phyloP scores from a whole-genome alignment of 306 rosid species.

The Cucurbita pepo region DNA sequence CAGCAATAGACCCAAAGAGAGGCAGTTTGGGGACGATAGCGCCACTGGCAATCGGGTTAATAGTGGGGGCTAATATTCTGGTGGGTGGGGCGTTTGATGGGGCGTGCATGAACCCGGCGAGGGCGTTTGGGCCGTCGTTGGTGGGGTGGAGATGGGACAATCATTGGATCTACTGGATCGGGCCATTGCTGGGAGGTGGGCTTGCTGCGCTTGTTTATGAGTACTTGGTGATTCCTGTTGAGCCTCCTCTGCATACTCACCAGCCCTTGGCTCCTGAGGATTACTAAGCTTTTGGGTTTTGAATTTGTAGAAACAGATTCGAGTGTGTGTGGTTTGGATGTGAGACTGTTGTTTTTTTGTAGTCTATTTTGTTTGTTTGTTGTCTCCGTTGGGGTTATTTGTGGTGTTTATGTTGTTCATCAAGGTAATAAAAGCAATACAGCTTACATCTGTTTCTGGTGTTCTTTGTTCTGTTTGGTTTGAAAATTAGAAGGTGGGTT shows the following conservation, averaged over 20 bases:
- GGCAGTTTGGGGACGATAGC: constrained; percentile 49
- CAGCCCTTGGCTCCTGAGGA: constrained; percentile 93
- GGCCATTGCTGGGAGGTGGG: constrained; percentile 78
- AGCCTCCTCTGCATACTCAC: constrained; percentile 50
- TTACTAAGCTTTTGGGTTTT: constrained; percentile 27
- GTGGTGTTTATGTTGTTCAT: too few relatives aligned
- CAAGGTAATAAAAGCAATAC: too few relatives aligned
- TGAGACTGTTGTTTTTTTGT: neutral
- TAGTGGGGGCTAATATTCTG: constrained; percentile 74
- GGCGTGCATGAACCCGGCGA: constrained; percentile 89
- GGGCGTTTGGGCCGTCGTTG: constrained; percentile 85
- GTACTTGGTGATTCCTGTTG: constrained; percentile 59
- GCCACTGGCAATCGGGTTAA: constrained; percentile 68
- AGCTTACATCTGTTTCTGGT: too few relatives aligned
- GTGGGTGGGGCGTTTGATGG: constrained; percentile 92
- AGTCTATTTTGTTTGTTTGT: neutral
- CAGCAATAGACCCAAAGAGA: constrained; percentile 86
- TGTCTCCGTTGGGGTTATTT: too few relatives aligned
- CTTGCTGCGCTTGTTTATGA: constrained; percentile 67
- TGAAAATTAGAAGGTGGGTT: too few relatives aligned
- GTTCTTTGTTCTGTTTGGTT: too few relatives aligned
- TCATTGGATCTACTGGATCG: constrained; percentile 94
- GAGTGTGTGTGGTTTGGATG: constrained; percentile 5
- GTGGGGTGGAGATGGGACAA: constrained; percentile 84
- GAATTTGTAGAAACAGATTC: neutral